Conservation (phyloP, 2,329 filamentous ascomycete species). For the Rugonectria rugulosa region DNA sequence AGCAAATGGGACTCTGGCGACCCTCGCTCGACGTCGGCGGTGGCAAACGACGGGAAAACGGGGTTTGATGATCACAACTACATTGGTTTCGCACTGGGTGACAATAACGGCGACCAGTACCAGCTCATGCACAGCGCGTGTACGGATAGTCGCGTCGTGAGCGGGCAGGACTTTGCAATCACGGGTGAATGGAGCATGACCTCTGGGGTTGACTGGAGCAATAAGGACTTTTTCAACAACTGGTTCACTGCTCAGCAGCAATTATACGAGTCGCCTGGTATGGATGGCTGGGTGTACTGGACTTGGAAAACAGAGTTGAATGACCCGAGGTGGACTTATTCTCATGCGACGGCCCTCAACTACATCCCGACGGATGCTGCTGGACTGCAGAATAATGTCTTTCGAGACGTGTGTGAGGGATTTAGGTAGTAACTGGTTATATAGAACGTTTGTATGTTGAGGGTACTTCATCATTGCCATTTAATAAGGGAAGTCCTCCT, state of each 20-base stretch:
- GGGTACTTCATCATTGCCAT: too few species aligned
- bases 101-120: neutral
- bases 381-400: constrained; percentile 28
- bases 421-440: constrained; percentile 9
- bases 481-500: too few species aligned
- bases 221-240: constrained; percentile 24
- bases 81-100: constrained; percentile 21
- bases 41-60: constrained; percentile 14
- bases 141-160: constrained; percentile 16
- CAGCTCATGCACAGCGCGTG: constrained; percentile 28
- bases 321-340: constrained; percentile 30
- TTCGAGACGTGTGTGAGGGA: constrained; percentile 20
- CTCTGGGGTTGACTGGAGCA: constrained; percentile 18
- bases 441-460: too few species aligned
- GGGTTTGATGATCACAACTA: constrained; percentile 31
- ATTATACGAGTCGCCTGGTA: constrained; percentile 26
- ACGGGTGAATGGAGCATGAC: constrained; percentile 34
- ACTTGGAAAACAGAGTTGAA: constrained; percentile 30
- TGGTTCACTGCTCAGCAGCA: constrained; percentile 31
- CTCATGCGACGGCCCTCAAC: constrained; percentile 18
- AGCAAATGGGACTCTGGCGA: constrained; percentile 30
- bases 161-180: constrained; percentile 21
- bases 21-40: neutral
- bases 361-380: constrained; percentile 29
- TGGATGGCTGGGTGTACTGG: constrained; percentile 30